Percentiles rank a stretch among this genome's conserved stretches.
Evolutionary conservation across 2,329 filamentous ascomycete species (phyloP).

Genomic region (Pezicula radicicola): DNA sequence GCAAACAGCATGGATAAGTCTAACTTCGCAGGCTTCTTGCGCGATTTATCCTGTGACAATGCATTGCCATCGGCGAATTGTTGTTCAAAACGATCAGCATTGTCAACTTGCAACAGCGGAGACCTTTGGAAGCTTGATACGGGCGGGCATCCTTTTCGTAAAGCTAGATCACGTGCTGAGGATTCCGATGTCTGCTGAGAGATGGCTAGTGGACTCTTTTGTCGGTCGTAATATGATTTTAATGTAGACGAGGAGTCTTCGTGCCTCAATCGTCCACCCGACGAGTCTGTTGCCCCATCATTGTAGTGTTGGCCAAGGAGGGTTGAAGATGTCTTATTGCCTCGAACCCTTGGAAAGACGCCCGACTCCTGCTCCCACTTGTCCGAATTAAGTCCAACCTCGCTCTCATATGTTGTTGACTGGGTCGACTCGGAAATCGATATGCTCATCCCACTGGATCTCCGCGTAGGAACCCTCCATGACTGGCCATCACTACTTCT

Average conservation of each 20-base stretch:
- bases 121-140: conserved; percentile 18
- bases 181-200: conserved; percentile 42
- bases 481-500: conserved; percentile 12
- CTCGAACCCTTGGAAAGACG: conserved; percentile 22
- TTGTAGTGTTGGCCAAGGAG: conserved; percentile 35
- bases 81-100: conserved; percentile 17
- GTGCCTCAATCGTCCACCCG: conserved; percentile 28
- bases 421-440: conserved; percentile 31
- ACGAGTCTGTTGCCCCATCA: conserved; percentile 29
- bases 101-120: conserved; percentile 21
- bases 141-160: conserved; percentile 32
- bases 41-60: conserved; percentile 10
- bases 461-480: conserved; percentile 22
- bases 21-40: conserved; percentile 25
- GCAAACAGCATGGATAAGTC: conserved; percentile 28
- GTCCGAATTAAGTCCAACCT: conserved; percentile 17
- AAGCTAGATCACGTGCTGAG: conserved; percentile 33
- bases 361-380: conserved; percentile 23
- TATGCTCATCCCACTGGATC: conserved; percentile 37
- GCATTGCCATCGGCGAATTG: conserved; percentile 10
- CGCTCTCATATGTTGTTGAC: conserved; percentile 17
- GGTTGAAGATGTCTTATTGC: conserved; percentile 43
- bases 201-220: conserved; percentile 34
- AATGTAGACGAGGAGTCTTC: conserved; percentile 41
- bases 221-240: conserved; percentile 42